Percentiles rank a stretch among this genome's conserved stretches.
phyloP scores from a whole-genome alignment of 2,329 filamentous ascomycete species.

The Ambrosiella cleistominuta region DNA sequence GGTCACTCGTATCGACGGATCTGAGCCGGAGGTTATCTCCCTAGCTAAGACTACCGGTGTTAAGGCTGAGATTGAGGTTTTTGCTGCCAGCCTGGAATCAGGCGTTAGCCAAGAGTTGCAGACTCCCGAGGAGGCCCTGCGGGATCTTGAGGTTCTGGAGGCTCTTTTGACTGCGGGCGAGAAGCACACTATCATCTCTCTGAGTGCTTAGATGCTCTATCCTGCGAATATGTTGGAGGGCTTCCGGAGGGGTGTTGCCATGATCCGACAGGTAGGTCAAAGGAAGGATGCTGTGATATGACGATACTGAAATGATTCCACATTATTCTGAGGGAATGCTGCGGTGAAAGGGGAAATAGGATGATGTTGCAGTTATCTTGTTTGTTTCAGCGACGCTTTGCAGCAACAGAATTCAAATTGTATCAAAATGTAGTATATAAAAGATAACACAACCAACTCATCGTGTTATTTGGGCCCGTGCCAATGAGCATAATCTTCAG shows the following conservation, averaged over 20 bases:
- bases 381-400: too few relatives aligned
- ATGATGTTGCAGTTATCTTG: too few relatives aligned
- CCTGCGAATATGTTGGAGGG: not conserved
- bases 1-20: slow-evolving; percentile 20
- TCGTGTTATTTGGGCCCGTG: too few relatives aligned
- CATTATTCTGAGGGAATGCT: too few relatives aligned
- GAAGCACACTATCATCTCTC: not conserved
- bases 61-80: slow-evolving; percentile 41
- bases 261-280: too few relatives aligned
- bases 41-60: slow-evolving; percentile 30
- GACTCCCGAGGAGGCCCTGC: slow-evolving; percentile 38
- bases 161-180: slow-evolving; percentile 12
- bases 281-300: not conserved
- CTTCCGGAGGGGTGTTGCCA: too few relatives aligned
- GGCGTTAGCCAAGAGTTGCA: slow-evolving; percentile 34
- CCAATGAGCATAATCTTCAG: too few relatives aligned
- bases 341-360: too few relatives aligned
- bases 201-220: not conserved
- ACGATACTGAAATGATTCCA: not conserved
- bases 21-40: slow-evolving; percentile 14
- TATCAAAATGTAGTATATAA: too few relatives aligned
- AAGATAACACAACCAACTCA: too few relatives aligned
- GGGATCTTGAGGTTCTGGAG: slow-evolving; percentile 42
- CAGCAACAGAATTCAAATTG: too few relatives aligned
- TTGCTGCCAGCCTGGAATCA: slow-evolving; percentile 33